Base-by-base conservation (phyloP, 2,329 filamentous ascomycete species). In the Mollisia scopiformis region DNA sequence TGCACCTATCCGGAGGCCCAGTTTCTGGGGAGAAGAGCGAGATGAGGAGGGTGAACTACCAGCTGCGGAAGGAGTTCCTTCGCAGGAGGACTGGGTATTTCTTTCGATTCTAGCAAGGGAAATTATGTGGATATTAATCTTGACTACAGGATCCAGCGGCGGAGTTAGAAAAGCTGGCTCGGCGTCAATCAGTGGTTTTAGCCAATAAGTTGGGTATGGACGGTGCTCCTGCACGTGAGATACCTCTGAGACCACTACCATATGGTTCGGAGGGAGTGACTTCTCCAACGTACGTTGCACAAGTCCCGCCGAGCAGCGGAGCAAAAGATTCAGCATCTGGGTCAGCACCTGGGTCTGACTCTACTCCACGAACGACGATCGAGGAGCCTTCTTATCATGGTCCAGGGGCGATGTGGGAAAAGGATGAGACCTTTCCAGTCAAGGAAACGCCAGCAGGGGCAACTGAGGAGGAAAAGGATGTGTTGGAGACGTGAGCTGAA, bases 1-100 rank as follows among this genome's bases (percentile, higher is more conserved):
- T 1, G 92, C 92, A 14, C 92, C 93, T 16, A 83, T 94, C 69
- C 84, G 85, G 64, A 82, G 89, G 68, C 80, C 84, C 33, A 88
- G 79, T 54, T 90, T 89, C 74, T 92, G 88, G 88, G 87, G 84
- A 50, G 75, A 75, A 57, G 68, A 74, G 58, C 75, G 72, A 65
- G 79, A 85, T 62, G 79, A 79, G 37, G 77, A 79, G 65, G 82
- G 82, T 64, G 80, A 82, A 71, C 80, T 97, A 68, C 92, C 92
- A 63, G 80, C 81, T 66, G 93, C 93, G 53, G 86, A 91, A 74
- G 93, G 92, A 55, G 93, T 97, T 66, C 93, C 93, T 64, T 82
- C 86, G 75, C 93, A 97, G 83, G 84, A 86, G 74, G 92, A 97
- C 76, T 97, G 94, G 94, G 93, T 97, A 92, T 89, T 92, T 92